Percentiles rank a stretch among this genome's conserved stretches.
Conservation (phyloP, 805 yeast genomes). For the Jamesozyma jinghongensis region DNA sequence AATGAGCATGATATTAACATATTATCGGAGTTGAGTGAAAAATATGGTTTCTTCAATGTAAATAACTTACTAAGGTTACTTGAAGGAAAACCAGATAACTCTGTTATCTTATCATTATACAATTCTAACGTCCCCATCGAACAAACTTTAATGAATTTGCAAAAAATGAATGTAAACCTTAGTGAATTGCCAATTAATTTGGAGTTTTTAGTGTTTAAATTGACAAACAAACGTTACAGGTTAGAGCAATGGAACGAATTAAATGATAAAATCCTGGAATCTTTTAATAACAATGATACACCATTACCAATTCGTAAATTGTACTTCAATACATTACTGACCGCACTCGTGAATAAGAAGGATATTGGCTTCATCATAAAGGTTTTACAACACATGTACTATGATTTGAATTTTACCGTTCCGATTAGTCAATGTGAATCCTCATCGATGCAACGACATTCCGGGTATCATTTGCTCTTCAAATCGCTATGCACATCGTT, state of each 20-base stretch:
- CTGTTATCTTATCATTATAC: neutral
- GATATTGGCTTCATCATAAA: neutral
- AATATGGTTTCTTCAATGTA: conserved; percentile 4
- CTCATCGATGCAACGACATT: neutral
- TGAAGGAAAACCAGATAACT: neutral
- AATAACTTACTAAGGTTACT: neutral
- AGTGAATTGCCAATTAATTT: neutral
- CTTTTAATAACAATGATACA: neutral
- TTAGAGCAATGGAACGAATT: conserved; percentile 2
- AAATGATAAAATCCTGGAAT: neutral
- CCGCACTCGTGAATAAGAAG: neutral
- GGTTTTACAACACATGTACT: neutral
- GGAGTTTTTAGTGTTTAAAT: conserved; percentile 4
- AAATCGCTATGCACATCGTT: neutral
- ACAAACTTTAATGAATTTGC: neutral
- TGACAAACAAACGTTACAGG: neutral
- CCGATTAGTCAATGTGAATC: conserved; percentile 3
- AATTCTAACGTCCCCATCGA: neutral
- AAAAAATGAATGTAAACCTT: conserved; percentile 1
- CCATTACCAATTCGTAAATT: neutral
- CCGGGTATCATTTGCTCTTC: conserved; percentile 2
- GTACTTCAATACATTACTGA: neutral
- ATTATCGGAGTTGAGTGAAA: conserved; percentile 11
- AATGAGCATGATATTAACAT: conserved; percentile 9
- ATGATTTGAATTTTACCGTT: neutral